phyloP scores from a whole-genome alignment of 352 stramenopile species.

The Pythium pyrilobum region DNA sequence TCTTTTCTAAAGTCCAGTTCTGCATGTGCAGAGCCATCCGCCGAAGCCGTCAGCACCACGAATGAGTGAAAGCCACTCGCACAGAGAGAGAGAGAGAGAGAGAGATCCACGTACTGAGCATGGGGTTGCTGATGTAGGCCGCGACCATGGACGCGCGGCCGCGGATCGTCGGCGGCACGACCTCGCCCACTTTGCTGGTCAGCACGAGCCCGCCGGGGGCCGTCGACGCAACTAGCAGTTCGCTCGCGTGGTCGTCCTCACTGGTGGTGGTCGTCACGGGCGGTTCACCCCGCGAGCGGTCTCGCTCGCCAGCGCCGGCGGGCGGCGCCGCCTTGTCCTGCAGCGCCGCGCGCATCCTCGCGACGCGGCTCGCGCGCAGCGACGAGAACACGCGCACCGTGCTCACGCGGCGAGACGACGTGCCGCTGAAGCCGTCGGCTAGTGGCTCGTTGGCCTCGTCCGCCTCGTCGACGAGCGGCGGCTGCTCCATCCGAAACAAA shows the following conservation, averaged over 20 bases:
- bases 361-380: conserved; percentile 4
- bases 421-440: background rate
- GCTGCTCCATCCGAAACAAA: conserved; percentile 7
- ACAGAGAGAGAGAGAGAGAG: background rate
- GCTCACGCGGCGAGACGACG: background rate
- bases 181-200: background rate
- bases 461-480: conserved; percentile 4
- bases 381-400: conserved; percentile 12
- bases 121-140: conserved; percentile 12
- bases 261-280: background rate
- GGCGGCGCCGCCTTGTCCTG: background rate
- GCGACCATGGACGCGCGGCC: conserved; percentile 8
- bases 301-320: background rate
- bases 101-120: conserved; percentile 15
- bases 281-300: background rate
- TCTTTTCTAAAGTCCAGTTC: conserved; percentile 20
- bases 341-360: conserved; percentile 7
- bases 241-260: background rate
- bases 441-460: too few species aligned
- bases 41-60: background rate
- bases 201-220: background rate
- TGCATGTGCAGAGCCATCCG: background rate
- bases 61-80: background rate
- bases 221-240: background rate
- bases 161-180: background rate